These are phyloP conservation scores for Aleurites moluccanus DNA, from an alignment of 441 rosid species.

Conservation along the genomic window DNA sequence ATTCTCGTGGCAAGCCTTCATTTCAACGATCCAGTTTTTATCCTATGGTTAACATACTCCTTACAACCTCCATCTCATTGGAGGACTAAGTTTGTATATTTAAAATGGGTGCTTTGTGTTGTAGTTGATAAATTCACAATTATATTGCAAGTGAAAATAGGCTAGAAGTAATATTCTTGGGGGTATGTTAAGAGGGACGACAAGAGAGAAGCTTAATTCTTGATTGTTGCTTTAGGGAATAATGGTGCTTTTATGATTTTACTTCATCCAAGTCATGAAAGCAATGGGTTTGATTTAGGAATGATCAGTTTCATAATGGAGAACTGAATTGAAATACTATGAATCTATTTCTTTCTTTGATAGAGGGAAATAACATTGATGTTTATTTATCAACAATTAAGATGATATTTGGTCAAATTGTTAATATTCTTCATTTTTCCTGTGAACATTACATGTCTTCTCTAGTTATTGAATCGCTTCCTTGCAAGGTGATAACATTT, in stretches of 20 bases:
- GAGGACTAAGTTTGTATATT: too few relatives aligned
- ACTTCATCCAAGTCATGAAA: not conserved
- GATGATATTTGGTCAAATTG: not conserved
- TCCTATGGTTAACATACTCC: too few relatives aligned
- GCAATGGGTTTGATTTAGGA: conserved; percentile 1
- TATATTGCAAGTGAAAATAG: not conserved
- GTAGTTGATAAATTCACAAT: not conserved
- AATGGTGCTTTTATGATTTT: not conserved
- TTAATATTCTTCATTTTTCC: not conserved
- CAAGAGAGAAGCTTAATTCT: not conserved
- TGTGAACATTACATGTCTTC: not conserved
- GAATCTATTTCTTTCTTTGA: not conserved
- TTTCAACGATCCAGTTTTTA: too few relatives aligned
- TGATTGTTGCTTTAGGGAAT: not conserved
- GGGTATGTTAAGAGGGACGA: not conserved
- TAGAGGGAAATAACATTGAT: not conserved
- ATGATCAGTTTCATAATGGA: not conserved
- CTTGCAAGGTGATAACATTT: not conserved
- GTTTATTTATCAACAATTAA: not conserved
- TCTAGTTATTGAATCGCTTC: not conserved
- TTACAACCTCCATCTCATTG: too few relatives aligned
- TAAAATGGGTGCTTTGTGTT: too few relatives aligned
- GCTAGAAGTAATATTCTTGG: not conserved
- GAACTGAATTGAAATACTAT: not conserved
- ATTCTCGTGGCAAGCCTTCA: too few relatives aligned